Evolutionary conservation across 306 rosid species (phyloP).

Genomic region (Trifolium fragiferum): DNA sequence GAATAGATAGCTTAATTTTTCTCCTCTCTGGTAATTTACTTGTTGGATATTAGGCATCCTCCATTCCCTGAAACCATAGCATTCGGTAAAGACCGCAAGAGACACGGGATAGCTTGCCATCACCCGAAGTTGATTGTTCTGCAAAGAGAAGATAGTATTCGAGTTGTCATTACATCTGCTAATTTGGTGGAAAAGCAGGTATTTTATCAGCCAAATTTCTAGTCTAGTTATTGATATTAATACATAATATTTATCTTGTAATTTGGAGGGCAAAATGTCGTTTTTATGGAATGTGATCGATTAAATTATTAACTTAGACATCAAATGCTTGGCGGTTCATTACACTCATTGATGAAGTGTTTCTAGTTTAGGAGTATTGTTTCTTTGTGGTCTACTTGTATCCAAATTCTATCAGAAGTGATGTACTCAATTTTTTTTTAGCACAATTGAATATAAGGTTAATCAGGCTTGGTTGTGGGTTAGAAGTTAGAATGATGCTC

Average conservation of each 20-base stretch:
- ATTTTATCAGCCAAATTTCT: conserved; percentile 39
- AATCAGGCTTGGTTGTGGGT: conserved; percentile 23
- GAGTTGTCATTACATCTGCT: conserved; percentile 83
- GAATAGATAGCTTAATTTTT: conserved; percentile 32
- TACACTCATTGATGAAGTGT: not conserved
- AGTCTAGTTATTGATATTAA: conserved; percentile 33
- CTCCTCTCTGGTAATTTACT: conserved; percentile 18
- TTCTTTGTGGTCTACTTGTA: conserved; percentile 23
- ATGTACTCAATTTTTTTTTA: conserved; percentile 11
- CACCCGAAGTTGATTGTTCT: conserved; percentile 79
- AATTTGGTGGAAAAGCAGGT: conserved; percentile 87
- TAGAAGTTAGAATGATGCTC: conserved; percentile 8
- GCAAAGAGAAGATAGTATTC: conserved; percentile 66
- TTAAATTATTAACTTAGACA: conserved; percentile 7
- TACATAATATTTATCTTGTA: not conserved
- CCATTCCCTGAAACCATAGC: conserved; percentile 76
- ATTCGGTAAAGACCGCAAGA: conserved; percentile 68
- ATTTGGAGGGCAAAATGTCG: conserved; percentile 32
- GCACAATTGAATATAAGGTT: not conserved
- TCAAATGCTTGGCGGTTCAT: conserved; percentile 19
- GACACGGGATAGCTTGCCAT: conserved; percentile 85
- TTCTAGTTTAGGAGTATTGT: conserved; percentile 38
- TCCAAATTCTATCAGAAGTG: conserved; percentile 24
- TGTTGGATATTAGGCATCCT: conserved; percentile 60
- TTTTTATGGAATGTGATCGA: conserved; percentile 1